Percentiles rank a stretch among this genome's conserved stretches.
Evolutionary conservation across 2,329 filamentous ascomycete genomes (phyloP).

Genomic region (Ophiostoma ips): DNA sequence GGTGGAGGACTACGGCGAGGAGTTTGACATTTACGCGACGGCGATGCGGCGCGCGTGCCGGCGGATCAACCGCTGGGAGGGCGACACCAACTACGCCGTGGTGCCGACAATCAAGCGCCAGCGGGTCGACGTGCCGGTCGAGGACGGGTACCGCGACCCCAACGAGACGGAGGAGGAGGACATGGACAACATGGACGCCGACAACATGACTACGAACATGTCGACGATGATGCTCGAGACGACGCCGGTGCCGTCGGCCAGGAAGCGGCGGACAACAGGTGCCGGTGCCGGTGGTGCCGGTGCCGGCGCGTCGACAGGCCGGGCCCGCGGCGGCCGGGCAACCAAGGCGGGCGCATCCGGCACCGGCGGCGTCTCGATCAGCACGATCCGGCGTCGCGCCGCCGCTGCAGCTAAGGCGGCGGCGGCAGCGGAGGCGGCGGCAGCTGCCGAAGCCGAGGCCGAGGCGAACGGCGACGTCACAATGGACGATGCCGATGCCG

Average conservation of each 20-base stretch:
- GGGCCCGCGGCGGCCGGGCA: conserved; percentile 4
- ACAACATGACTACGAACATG: conserved; percentile 4
- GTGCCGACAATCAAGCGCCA: conserved; percentile 32
- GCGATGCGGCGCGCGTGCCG: conserved; percentile 49
- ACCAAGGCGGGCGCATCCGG: background rate
- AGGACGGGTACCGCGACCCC: conserved; percentile 18
- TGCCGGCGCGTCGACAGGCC: conserved; percentile 10
- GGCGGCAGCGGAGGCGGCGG: conserved; percentile 13
- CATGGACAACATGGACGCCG: conserved; percentile 11
- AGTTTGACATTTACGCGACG: conserved; percentile 51
- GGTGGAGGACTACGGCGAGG: conserved; percentile 63
- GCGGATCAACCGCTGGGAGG: conserved; percentile 56
- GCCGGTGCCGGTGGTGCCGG: background rate
- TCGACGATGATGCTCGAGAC: conserved; percentile 4
- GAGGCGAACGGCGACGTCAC: conserved; percentile 31
- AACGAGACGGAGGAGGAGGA: conserved; percentile 22
- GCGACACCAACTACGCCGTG: conserved; percentile 20
- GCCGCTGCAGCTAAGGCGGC: conserved; percentile 3
- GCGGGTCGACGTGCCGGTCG: conserved; percentile 15
- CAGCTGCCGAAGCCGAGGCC: background rate
- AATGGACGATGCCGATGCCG: conserved; percentile 33
- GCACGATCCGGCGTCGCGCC: conserved; percentile 9
- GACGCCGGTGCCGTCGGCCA: conserved; percentile 5
- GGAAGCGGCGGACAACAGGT: conserved; percentile 6
- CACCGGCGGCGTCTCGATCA: background rate